These are phyloP conservation scores for Diaporthe australafricana DNA, from an alignment of 2,329 filamentous ascomycete genomes.

Conservation along the genomic window DNA sequence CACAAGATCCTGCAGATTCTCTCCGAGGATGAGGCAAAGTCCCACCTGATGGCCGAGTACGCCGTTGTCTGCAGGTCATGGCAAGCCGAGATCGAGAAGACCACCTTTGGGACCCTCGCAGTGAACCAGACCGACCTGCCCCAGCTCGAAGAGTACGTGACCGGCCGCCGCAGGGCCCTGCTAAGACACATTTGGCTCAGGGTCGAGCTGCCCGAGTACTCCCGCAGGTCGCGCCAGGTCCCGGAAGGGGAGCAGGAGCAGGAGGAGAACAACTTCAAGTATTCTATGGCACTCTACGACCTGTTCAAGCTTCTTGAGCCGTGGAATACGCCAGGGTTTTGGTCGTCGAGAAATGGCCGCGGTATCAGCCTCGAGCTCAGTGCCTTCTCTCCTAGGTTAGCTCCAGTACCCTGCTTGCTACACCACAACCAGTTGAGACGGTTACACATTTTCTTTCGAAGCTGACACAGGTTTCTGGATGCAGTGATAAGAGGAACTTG, in stretches of 20 bases:
- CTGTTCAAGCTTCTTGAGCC: conserved; percentile 42
- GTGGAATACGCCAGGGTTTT: conserved; percentile 39
- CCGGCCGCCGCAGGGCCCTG: conserved; percentile 39
- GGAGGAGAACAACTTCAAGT: conserved; percentile 42
- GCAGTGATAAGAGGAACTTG: conserved; percentile 37
- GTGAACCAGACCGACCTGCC: conserved; percentile 39
- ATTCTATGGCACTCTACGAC: conserved; percentile 42
- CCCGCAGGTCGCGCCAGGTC: conserved; percentile 35
- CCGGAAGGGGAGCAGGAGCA: conserved; percentile 43
- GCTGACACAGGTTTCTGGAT: background rate
- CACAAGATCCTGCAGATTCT: conserved; percentile 36
- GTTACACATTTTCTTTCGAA: background rate
- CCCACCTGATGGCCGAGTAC: conserved; percentile 38
- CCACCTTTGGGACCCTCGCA: conserved; percentile 41
- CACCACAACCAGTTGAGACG: background rate
- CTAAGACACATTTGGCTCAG: conserved; percentile 41
- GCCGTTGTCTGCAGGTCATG: conserved; percentile 44
- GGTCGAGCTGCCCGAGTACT: conserved; percentile 42
- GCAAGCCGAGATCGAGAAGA: conserved; percentile 43
- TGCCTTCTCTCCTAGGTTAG: conserved; percentile 39
- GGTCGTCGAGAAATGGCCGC: conserved; percentile 18
- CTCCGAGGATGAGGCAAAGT: conserved; percentile 30
- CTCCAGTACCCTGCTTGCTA: background rate
- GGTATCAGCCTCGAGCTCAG: conserved; percentile 43
- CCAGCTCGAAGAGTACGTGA: conserved; percentile 40